These are phyloP conservation scores for Sequoiadendron giganteum DNA, from an alignment of 75 land plant genomes.

Conservation along the genomic window DNA sequence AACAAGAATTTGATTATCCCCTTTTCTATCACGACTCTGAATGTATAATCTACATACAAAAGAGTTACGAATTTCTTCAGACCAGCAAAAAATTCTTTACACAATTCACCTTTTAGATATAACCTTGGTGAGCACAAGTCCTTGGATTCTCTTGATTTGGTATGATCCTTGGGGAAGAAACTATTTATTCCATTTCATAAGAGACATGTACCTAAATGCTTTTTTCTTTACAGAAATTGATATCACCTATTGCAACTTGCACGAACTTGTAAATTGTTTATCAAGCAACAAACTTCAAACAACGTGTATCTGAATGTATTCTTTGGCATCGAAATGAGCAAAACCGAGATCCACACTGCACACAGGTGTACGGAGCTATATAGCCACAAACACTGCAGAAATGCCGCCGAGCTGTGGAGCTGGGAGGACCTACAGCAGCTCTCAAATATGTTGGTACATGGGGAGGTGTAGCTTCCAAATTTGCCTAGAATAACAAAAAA, in stretches of 20 bases:
- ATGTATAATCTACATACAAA: not conserved
- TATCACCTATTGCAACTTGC: not conserved
- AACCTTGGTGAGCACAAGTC: not conserved
- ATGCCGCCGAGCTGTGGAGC: constrained; percentile 74
- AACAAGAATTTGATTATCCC: not conserved
- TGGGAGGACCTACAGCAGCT: constrained; percentile 99
- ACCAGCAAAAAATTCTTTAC: not conserved
- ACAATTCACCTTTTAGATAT: not conserved
- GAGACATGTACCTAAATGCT: not conserved
- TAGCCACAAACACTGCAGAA: constrained; percentile 98
- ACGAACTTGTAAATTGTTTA: constrained; percentile 60
- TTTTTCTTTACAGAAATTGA: not conserved
- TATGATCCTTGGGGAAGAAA: not conserved
- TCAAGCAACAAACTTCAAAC: constrained; percentile 85
- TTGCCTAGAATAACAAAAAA: constrained; percentile 49
- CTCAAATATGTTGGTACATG: constrained; percentile 83
- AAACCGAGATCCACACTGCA: constrained; percentile 79
- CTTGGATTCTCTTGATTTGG: not conserved
- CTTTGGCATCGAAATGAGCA: constrained; percentile 80
- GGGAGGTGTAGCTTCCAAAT: constrained; percentile 84
- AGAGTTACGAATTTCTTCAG: not conserved
- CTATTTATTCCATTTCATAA: not conserved
- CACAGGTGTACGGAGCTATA: constrained; percentile 74
- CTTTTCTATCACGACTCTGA: not conserved
- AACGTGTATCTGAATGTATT: constrained; percentile 90